phyloP scores from a whole-genome alignment of 1,284 basidiomycete species.

The Malassezia sp. region DNA sequence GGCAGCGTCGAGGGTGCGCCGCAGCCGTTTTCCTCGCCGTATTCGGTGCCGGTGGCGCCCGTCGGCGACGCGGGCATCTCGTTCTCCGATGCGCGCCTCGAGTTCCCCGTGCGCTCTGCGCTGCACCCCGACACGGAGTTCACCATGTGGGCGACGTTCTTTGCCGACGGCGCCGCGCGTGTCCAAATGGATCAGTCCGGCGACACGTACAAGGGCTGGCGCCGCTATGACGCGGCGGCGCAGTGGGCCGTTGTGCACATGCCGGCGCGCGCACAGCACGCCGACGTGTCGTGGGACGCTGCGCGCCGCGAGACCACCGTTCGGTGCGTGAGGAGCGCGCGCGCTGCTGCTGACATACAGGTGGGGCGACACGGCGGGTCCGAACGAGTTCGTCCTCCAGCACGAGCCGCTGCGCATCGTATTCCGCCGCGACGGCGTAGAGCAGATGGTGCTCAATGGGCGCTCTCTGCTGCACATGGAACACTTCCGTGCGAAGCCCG shows the following conservation, averaged over 20 bases:
- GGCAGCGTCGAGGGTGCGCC: conserved; percentile 27
- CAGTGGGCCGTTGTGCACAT: conserved; percentile 34
- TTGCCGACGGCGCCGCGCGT: conserved; percentile 38
- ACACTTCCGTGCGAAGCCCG: conserved; percentile 57
- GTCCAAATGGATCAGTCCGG: conserved; percentile 36
- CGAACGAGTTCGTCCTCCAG: conserved; percentile 17
- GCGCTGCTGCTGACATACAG: too few relatives aligned
- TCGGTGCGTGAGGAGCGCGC: conserved; percentile 18
- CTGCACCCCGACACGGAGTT: conserved; percentile 37
- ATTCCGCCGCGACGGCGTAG: conserved; percentile 58
- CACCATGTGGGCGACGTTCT: conserved; percentile 28
- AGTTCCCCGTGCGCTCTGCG: conserved; percentile 24
- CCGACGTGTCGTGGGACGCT: conserved; percentile 4
- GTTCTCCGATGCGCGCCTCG: conserved; percentile 17
- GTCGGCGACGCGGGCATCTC: neutral
- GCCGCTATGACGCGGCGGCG: conserved; percentile 36
- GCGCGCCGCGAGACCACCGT: conserved; percentile 11
- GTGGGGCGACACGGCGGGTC: conserved; percentile 3
- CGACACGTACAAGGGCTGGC: conserved; percentile 28
- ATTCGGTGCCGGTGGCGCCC: conserved; percentile 15
- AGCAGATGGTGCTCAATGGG: conserved; percentile 80
- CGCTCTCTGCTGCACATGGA: conserved; percentile 90
- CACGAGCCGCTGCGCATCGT: conserved; percentile 34
- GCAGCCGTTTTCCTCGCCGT: conserved; percentile 28
- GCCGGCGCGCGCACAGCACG: conserved; percentile 21